phyloP scores from a whole-genome alignment of 1,139 yeast genomes.

The Blastobotrys capitulatus region DNA sequence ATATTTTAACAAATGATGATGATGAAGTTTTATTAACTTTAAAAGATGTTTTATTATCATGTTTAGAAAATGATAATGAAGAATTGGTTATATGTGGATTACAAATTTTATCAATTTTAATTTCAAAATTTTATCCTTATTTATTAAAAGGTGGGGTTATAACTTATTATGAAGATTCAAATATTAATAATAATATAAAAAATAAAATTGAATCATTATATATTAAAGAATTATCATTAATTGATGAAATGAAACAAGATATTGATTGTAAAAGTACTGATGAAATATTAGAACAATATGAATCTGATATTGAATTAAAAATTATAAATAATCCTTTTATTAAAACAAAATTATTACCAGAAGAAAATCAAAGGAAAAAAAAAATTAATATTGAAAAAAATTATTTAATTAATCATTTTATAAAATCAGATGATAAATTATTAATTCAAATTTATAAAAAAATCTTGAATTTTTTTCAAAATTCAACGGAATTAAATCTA shows the following conservation, averaged over 20 bases:
- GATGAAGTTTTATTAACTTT: constrained; percentile 20
- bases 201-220: background rate
- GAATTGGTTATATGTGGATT: constrained; percentile 18
- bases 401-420: constrained; percentile 14
- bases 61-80: constrained; percentile 19
- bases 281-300: constrained; percentile 13
- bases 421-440: constrained; percentile 19
- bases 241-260: constrained; percentile 13
- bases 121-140: constrained; percentile 28
- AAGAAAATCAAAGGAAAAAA: constrained; percentile 14
- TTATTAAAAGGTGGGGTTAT: constrained; percentile 10
- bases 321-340: constrained; percentile 19
- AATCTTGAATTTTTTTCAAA: constrained; percentile 22
- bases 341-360: constrained; percentile 13
- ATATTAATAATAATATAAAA: background rate
- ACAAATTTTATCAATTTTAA: constrained; percentile 24
- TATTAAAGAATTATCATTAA: constrained; percentile 10
- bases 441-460: constrained; percentile 15
- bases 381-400: constrained; percentile 1
- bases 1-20: constrained; percentile 10
- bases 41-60: constrained; percentile 20
- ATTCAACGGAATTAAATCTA: constrained; percentile 25
- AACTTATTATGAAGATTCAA: background rate
- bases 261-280: constrained; percentile 3
- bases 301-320: constrained; percentile 18